Base-by-base conservation (phyloP, 1,139 yeast genomes). In the Kodamaea ohmeri region DNA sequence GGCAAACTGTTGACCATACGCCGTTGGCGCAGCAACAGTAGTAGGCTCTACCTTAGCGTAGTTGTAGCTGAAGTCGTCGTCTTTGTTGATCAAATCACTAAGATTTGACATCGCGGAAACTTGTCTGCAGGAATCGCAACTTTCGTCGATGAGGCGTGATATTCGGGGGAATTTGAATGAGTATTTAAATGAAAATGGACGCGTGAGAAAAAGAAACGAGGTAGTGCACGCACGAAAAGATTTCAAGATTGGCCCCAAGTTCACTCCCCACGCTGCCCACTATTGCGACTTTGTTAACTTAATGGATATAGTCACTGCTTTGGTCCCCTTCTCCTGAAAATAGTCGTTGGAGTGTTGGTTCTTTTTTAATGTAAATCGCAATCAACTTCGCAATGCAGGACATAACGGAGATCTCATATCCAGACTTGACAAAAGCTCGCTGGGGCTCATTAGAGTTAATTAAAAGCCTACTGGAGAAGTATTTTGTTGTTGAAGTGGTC, bases 31-130 rank as follows among this genome's bases (percentile, higher is more conserved):
- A 3, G 21, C 25, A 18, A 13, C 24, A 8, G 25, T 11, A 14
- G 34, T 16, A 14, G 36, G 26, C 25, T 29, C 31, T n/a, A 19
- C 25, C 11, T 21, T 27, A 14, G 33, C 32, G 32, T 47, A 47
- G 31, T 42, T 46, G 39, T 49, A 49, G 33, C 49, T 47, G 39
- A 48, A 49, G 38, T 49, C 53, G 37, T 49, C 52, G 27, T 49
- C 53, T 24, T 47, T 49, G 37, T 49, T 49, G 24, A 49, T 49
- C 33, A 49, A 48, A 40, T 46, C 48, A 36, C 50, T 48, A 36
- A 49, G 52, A 38, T 48, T 46, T 18, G 52, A 46, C 53, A 49
- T 49, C 35, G 36, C 40, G 37, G 34, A 35, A 38, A 25, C n/a
- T 24, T 36, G 26, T 22, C 18, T 20, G 32, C 32, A 16, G 16